phyloP scores from a whole-genome alignment of 2,329 filamentous ascomycete genomes.

The Fusarium citri region DNA sequence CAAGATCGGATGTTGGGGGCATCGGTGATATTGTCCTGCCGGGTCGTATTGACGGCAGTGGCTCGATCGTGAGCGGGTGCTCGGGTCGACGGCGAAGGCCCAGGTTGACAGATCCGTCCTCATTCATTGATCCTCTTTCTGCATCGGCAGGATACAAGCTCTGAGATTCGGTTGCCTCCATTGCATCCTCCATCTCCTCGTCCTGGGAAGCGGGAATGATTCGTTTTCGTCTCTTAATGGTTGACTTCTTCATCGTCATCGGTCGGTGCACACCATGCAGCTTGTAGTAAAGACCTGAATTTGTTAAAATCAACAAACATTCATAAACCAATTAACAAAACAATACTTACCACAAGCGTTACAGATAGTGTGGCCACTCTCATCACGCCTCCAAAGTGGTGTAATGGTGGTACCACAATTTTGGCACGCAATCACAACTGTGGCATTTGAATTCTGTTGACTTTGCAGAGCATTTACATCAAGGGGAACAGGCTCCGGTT shows the following conservation, averaged over 20 bases:
- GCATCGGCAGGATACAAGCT: slow-evolving; percentile 52
- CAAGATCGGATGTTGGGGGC: slow-evolving; percentile 58
- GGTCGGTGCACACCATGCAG: slow-evolving; percentile 93
- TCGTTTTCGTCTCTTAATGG: slow-evolving; percentile 95
- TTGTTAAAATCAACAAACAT: slow-evolving; percentile 22
- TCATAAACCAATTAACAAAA: not conserved
- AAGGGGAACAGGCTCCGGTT: slow-evolving; percentile 47
- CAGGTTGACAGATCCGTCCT: slow-evolving; percentile 73
- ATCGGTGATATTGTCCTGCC: slow-evolving; percentile 59
- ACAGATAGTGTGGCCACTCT: slow-evolving; percentile 95
- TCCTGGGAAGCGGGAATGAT: slow-evolving; percentile 82
- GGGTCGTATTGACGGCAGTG: slow-evolving; percentile 57
- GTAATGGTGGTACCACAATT: slow-evolving; percentile 98
- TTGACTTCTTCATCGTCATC: slow-evolving; percentile 98
- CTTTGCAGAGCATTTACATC: slow-evolving; percentile 52
- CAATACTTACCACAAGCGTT: slow-evolving; percentile 89
- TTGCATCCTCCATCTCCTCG: slow-evolving; percentile 62
- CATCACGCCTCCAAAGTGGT: slow-evolving; percentile 93
- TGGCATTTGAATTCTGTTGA: slow-evolving; percentile 48
- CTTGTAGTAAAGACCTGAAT: slow-evolving; percentile 90
- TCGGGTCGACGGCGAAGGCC: slow-evolving; percentile 64
- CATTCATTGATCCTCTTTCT: slow-evolving; percentile 69
- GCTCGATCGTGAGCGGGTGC: slow-evolving; percentile 59
- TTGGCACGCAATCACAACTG: slow-evolving; percentile 85
- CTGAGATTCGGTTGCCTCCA: slow-evolving; percentile 57